Evolutionary conservation across 2,329 filamentous ascomycete genomes (phyloP).

Genomic region (Hawksworthiomyces lignivorus): DNA sequence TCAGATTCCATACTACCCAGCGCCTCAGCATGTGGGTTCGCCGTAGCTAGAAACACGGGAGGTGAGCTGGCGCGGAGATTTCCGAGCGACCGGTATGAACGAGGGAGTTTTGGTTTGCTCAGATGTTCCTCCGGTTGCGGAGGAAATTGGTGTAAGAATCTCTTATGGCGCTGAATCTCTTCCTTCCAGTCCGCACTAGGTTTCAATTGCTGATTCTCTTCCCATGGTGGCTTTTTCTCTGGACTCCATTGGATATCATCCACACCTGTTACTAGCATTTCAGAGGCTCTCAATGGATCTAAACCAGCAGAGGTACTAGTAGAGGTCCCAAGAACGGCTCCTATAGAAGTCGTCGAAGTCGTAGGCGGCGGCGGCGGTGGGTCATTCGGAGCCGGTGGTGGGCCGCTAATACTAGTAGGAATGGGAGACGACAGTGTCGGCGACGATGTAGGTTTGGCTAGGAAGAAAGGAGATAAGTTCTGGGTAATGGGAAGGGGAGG

Average conservation of each 20-base stretch:
- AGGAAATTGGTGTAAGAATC: conserved; percentile 12
- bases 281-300: background rate
- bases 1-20: no score
- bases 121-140: background rate
- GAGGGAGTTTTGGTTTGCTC: conserved; percentile 1
- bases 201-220: no score
- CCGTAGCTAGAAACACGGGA: conserved; percentile 7
- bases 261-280: no score
- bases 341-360: no score
- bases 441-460: background rate
- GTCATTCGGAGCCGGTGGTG: background rate
- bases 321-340: no score
- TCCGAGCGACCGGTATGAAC: conserved; percentile 12
- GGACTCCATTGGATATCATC: no score
- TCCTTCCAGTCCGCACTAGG: no score
- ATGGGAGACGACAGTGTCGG: background rate
- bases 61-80: conserved; percentile 12
- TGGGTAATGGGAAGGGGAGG: conserved; percentile 11
- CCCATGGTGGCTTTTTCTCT: conserved; percentile 3
- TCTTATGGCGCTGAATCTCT: conserved; percentile 10
- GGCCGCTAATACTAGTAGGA: background rate
- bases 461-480: conserved; percentile 3
- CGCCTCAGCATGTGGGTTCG: no score
- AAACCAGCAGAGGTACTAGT: no score
- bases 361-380: conserved; percentile 3